A percentile compares a stretch with the other conserved stretches of the same genome.
Conservation (phyloP, 495 filamentous ascomycete species). For the Neurospora terricola region DNA sequence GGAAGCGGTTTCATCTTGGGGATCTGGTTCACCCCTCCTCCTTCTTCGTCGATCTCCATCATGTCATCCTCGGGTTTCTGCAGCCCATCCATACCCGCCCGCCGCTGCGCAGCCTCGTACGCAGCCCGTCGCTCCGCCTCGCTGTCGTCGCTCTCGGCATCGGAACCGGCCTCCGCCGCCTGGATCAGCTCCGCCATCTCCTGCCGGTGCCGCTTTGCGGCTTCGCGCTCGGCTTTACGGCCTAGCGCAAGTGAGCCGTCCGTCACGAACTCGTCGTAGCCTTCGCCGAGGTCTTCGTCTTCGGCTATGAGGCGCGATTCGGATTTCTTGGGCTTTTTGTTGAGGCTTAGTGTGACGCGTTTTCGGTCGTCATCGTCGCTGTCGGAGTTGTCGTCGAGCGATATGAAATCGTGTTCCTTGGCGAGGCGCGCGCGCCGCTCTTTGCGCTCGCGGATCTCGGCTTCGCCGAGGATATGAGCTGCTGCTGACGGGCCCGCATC, state of each 20-base stretch:
- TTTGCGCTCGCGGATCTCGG: slow-evolving; percentile 91
- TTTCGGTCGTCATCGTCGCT: slow-evolving; percentile 33
- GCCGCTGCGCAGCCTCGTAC: slow-evolving; percentile 82
- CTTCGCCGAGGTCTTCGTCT: slow-evolving; percentile 91
- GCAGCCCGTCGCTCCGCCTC: slow-evolving; percentile 72
- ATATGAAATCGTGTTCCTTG: slow-evolving; percentile 68
- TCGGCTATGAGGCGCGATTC: slow-evolving; percentile 73
- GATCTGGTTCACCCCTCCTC: slow-evolving; percentile 19
- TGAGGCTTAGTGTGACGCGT: slow-evolving; percentile 33
- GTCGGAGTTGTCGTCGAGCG: slow-evolving; percentile 44
- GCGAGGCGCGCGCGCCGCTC: slow-evolving; percentile 71
- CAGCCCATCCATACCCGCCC: slow-evolving; percentile 66
- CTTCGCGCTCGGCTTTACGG: slow-evolving; percentile 68
- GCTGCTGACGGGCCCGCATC: neutral
- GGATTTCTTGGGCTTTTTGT: slow-evolving; percentile 38
- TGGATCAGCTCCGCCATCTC: slow-evolving; percentile 80
- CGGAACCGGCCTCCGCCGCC: slow-evolving; percentile 56
- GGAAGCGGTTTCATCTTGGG: slow-evolving; percentile 48
- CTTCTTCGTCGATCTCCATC: slow-evolving; percentile 13
- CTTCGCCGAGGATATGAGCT: slow-evolving; percentile 56
- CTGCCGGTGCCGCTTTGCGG: slow-evolving; percentile 52
- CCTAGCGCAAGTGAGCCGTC: slow-evolving; percentile 75
- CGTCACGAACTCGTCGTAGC: slow-evolving; percentile 85
- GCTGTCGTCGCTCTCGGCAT: slow-evolving; percentile 58
- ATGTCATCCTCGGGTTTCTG: slow-evolving; percentile 27